Evolutionary conservation across 495 filamentous ascomycete species (phyloP).

Genomic region (Xylaria flabelliformis): DNA sequence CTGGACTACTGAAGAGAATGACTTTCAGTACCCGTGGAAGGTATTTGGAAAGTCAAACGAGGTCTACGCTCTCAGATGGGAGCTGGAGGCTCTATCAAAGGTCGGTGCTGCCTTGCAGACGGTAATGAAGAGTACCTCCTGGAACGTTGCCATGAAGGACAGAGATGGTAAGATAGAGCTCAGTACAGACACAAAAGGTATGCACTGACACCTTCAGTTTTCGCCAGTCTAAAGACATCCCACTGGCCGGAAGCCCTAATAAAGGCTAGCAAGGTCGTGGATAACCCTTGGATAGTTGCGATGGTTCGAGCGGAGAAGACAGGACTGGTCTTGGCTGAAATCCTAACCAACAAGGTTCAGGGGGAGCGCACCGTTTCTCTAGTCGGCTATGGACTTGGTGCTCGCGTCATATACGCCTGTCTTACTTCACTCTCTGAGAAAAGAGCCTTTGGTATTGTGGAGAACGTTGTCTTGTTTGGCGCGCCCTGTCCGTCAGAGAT

Average conservation of each 20-base stretch:
- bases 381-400: conserved; percentile 90
- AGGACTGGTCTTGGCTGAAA: conserved; percentile 83
- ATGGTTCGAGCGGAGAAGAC: conserved; percentile 87
- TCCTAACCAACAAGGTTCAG: conserved; percentile 84
- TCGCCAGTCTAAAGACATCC: conserved; percentile 70
- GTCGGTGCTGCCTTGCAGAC: conserved; percentile 76
- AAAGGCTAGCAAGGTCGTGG: conserved; percentile 80
- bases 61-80: conserved; percentile 85
- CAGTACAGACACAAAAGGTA: conserved; percentile 18
- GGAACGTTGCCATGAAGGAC: conserved; percentile 76
- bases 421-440: conserved; percentile 76
- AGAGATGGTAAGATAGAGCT: conserved; percentile 51
- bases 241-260: conserved; percentile 80
- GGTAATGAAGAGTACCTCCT: conserved; percentile 77
- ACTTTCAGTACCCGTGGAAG: conserved; percentile 77
- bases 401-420: conserved; percentile 85
- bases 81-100: conserved; percentile 76
- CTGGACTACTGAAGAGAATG: conserved; percentile 75
- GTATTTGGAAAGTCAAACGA: conserved; percentile 73
- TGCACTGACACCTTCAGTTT: conserved; percentile 55
- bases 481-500: conserved; percentile 71
- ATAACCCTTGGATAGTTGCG: conserved; percentile 88
- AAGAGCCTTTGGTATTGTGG: conserved; percentile 83
- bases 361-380: conserved; percentile 89
- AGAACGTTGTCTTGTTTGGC: conserved; percentile 84